These are phyloP conservation scores for Suhomyces bolitotheri DNA, from an alignment of 1,139 yeast species.

Conservation along the genomic window DNA sequence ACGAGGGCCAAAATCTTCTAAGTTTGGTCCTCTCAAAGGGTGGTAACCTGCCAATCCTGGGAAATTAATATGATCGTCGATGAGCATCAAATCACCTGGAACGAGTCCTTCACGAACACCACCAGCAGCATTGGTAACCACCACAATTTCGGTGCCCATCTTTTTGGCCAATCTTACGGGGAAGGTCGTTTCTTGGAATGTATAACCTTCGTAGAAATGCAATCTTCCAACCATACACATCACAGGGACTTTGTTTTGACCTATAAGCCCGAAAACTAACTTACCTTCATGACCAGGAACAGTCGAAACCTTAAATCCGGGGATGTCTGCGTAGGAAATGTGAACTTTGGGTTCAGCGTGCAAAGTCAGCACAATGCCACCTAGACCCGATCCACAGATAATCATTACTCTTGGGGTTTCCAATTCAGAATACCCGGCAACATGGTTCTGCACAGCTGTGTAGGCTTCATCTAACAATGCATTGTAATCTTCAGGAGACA, in stretches of 20 bases:
- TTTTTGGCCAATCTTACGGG: slow-evolving; percentile 76
- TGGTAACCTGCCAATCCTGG: slow-evolving; percentile 91
- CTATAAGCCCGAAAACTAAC: slow-evolving; percentile 76
- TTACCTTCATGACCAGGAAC: slow-evolving; percentile 90
- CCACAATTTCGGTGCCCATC: slow-evolving; percentile 59
- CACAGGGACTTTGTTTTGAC: slow-evolving; percentile 69
- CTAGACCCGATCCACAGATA: slow-evolving; percentile 93
- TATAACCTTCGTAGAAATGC: slow-evolving; percentile 90
- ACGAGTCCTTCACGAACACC: slow-evolving; percentile 66
- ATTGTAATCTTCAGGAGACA: slow-evolving; percentile 21
- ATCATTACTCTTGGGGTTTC: slow-evolving; percentile 63
- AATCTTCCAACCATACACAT: slow-evolving; percentile 92
- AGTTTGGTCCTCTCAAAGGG: slow-evolving; percentile 86
- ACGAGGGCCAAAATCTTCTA: slow-evolving; percentile 78
- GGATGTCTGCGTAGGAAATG: slow-evolving; percentile 67
- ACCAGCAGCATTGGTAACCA: slow-evolving; percentile 96
- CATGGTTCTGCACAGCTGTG: slow-evolving; percentile 16
- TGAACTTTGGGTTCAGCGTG: slow-evolving; percentile 42
- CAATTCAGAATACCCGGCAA: slow-evolving; percentile 22
- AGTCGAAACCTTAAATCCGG: slow-evolving; percentile 79
- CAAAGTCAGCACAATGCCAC: slow-evolving; percentile 71
- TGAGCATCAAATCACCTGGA: slow-evolving; percentile 90
- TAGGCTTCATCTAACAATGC: slow-evolving; percentile 24
- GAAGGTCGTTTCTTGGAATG: slow-evolving; percentile 76
- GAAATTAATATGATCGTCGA: slow-evolving; percentile 83